These are phyloP conservation scores for Naganishia randhawae DNA, from an alignment of 768 basidiomycete species.

Conservation along the genomic window DNA sequence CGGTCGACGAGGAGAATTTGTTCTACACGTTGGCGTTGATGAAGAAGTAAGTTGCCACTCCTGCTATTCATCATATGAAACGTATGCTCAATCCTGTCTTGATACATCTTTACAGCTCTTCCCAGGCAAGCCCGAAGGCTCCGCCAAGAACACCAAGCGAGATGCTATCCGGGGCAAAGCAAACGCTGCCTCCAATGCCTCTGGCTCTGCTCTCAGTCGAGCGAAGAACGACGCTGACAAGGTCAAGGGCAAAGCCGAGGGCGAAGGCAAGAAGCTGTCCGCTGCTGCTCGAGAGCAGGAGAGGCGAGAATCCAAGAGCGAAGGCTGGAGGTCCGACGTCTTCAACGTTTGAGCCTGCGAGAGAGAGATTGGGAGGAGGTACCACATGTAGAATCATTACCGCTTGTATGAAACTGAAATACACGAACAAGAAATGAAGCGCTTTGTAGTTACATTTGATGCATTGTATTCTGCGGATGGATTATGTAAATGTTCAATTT, in stretches of 20 bases:
- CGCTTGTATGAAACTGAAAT: constrained; percentile 1
- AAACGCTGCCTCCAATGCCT: constrained; percentile 39
- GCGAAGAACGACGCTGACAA: constrained; percentile 43
- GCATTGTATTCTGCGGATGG: background rate
- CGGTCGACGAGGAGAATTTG: constrained; percentile 51
- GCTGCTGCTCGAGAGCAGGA: constrained; percentile 41
- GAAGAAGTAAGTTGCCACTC: constrained; percentile 44
- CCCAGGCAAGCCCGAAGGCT: constrained; percentile 47
- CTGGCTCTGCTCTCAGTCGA: constrained; percentile 30
- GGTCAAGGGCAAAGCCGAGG: constrained; percentile 42
- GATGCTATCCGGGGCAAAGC: constrained; percentile 44
- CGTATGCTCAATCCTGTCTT: background rate
- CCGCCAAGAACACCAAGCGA: constrained; percentile 42
- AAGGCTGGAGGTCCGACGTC: constrained; percentile 49
- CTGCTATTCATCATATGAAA: background rate
- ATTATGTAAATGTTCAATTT: no score
- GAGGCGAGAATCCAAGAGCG: constrained; percentile 41
- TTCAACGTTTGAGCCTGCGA: constrained; percentile 39
- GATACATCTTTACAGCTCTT: constrained; percentile 36
- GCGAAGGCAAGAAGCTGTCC: constrained; percentile 42
- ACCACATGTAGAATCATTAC: background rate
- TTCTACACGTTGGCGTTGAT: constrained; percentile 53
- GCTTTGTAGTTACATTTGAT: background rate
- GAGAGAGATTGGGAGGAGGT: background rate
- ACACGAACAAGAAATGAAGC: constrained; percentile 1